Conservation (phyloP, 257 asterid genomes). For the Solanum peruvianum region DNA sequence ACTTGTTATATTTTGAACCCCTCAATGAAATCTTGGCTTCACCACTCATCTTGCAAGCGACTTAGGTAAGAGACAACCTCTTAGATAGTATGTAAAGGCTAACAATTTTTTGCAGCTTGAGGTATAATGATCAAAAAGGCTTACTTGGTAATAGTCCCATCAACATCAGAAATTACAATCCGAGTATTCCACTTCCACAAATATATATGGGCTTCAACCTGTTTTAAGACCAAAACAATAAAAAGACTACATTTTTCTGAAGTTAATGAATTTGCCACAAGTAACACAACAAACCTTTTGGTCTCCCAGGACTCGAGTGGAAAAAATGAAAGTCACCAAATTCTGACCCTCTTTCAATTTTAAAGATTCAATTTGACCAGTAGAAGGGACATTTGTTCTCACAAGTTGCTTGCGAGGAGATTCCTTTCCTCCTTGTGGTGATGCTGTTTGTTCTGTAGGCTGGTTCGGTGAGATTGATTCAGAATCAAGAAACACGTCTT, state of each 20-base stretch:
- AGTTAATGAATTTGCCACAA: not conserved
- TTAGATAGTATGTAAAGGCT: not conserved
- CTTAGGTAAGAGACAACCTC: not conserved
- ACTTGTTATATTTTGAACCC: not conserved
- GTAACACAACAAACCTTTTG: constrained; percentile 55
- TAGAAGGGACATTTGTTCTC: constrained; percentile 87
- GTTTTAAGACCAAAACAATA: constrained; percentile 10
- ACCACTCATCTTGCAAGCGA: not conserved
- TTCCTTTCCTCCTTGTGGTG: constrained; percentile 18
- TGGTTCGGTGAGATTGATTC: constrained; percentile 38
- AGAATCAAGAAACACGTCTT: constrained; percentile 52
- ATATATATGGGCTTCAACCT: constrained; percentile 99
- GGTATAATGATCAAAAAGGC: not conserved
- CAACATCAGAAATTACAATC: constrained; percentile 94
- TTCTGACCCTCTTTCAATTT: constrained; percentile 94
- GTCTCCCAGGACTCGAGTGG: constrained; percentile 84
- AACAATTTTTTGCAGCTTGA: not conserved
- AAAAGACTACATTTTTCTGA: not conserved
- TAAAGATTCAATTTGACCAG: constrained; percentile 83
- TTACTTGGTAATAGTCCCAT: constrained; percentile 97
- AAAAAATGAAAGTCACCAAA: constrained; percentile 68
- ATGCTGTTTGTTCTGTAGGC: constrained; percentile 20
- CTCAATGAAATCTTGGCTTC: not conserved
- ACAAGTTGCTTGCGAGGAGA: constrained; percentile 76
- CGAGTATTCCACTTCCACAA: constrained; percentile 99